These are phyloP conservation scores for Coemansia sp. DNA, from an alignment of 192 early-diverging fungal genomes.

Conservation along the genomic window DNA sequence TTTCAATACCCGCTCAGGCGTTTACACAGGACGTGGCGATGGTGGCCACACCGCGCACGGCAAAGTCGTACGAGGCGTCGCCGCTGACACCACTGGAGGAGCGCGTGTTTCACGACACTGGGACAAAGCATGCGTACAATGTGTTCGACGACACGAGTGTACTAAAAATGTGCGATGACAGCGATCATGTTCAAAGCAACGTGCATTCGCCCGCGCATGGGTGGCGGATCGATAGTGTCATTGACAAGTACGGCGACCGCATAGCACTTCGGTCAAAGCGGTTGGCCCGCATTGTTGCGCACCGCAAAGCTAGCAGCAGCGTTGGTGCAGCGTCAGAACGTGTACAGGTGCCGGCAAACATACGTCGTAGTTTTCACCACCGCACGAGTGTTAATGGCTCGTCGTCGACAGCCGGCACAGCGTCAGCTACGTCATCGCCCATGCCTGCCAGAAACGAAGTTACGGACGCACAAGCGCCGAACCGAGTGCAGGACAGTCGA, in stretches of 20 bases:
- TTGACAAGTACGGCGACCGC: constrained; percentile 40
- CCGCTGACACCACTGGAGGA: constrained; percentile 46
- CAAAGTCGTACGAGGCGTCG: constrained; percentile 29
- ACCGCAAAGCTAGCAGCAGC: constrained; percentile 19
- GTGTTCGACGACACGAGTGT: constrained; percentile 40
- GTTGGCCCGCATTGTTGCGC: constrained; percentile 38
- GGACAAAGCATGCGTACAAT: constrained; percentile 11
- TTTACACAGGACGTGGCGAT: background rate
- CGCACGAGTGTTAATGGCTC: constrained; percentile 10
- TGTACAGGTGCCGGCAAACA: background rate
- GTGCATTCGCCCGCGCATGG: constrained; percentile 9
- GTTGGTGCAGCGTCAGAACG: background rate
- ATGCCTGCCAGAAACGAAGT: constrained; percentile 1
- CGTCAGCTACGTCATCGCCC: constrained; percentile 6
- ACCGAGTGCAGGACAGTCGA: constrained; percentile 6
- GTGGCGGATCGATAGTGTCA: constrained; percentile 44
- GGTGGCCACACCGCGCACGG: constrained; percentile 19
- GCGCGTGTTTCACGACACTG: constrained; percentile 25
- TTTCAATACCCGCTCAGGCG: constrained; percentile 5
- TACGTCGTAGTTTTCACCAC: background rate
- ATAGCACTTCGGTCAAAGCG: constrained; percentile 30
- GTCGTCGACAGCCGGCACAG: constrained; percentile 9
- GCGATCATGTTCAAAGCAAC: constrained; percentile 6
- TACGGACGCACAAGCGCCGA: background rate
- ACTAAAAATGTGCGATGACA: constrained; percentile 35